A percentile compares a stretch with the other conserved stretches of the same genome.
Conservation (phyloP, 768 basidiomycete genomes). For the Ramaria rubella region DNA sequence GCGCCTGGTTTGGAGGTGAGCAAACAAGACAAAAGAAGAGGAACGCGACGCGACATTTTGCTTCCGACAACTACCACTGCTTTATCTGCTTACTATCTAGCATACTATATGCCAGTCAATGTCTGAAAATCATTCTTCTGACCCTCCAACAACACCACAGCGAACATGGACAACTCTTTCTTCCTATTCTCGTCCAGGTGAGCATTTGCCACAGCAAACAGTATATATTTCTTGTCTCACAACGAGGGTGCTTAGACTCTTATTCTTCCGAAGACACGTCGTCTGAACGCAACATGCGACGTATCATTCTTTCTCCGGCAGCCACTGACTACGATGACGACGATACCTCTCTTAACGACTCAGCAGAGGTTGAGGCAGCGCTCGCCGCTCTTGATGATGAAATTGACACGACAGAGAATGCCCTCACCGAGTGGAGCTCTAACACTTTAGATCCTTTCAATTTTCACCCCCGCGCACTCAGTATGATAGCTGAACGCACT, state of each 20-base stretch:
- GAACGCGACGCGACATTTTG: slow-evolving; percentile 6
- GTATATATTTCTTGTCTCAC: not conserved
- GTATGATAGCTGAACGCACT: slow-evolving; percentile 72
- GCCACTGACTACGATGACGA: slow-evolving; percentile 53
- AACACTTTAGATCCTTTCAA: slow-evolving; percentile 19
- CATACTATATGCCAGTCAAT: not conserved
- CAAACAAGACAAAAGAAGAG: not conserved
- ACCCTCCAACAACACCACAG: slow-evolving; percentile 6
- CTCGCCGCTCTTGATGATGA: slow-evolving; percentile 60
- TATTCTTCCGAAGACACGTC: slow-evolving; percentile 33
- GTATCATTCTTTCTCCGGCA: slow-evolving; percentile 49
- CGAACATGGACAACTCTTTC: slow-evolving; percentile 11
- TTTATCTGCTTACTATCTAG: not conserved
- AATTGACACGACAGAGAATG: slow-evolving; percentile 56
- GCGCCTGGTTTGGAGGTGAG: not conserved
- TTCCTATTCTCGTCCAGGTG: slow-evolving; percentile 3
- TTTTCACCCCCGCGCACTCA: slow-evolving; percentile 44
- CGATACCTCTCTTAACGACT: slow-evolving; percentile 33
- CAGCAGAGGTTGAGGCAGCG: slow-evolving; percentile 57
- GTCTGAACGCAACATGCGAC: slow-evolving; percentile 43
- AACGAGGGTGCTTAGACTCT: slow-evolving; percentile 6
- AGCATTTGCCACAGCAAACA: not conserved
- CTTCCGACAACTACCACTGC: slow-evolving; percentile 2
- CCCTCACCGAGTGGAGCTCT: slow-evolving; percentile 60
- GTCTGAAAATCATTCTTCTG: slow-evolving; percentile 8